Evolutionary conservation across 2,329 filamentous ascomycete genomes (phyloP), one percentile per base, ranked within the genome.

Genomic region (Botrytis hyacinthi): DNA sequence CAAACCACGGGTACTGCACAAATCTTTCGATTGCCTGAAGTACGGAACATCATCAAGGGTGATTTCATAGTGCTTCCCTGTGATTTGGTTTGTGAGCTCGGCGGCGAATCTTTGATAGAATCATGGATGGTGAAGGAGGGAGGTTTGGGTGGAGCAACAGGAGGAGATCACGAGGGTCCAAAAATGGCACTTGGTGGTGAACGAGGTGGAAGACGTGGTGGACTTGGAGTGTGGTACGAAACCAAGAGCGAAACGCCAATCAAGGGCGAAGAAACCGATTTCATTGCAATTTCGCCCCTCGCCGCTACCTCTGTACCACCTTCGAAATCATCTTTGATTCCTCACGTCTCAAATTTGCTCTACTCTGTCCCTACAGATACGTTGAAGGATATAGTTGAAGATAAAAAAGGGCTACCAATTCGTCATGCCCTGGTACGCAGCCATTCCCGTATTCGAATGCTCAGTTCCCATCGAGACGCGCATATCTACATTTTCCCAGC

Each of bases 401-500:
- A 92, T 59, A 89, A 91, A 77, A 93, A 92, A 75, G 87, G 88
- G 20, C 86, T 95, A 65, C 90, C 93, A 0, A 83, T 97, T 61
- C 90, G 95, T 4, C 92, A 95, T 79, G 90, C 90, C 6, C 86
- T 98, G 44, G 84, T 98, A 20, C 88, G 90, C 73, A 89, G 89
- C 76, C 91, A 97, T 79, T 90, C 93, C 16, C 89, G 90, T 48
- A 86, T 97, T 60, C 91, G 91, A 78, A 92, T 98, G 87, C 86
- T 95, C 74, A 95, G 91, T 22, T 93, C 91, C 6, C 92, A 97
- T 81, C 89, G 96, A 60, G 95, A 98, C 81, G 93, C 95, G 0
- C 95, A 98, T 80, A 92, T 98, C 73, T 99, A 99, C 82, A 90
- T 99, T 76, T 93, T 99, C 77, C 96, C 96, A 0, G 90, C 90